Evolutionary conservation across 169 alveolate species (phyloP), one percentile per base, ranked within the genome.

Genomic region (Eimeria praecox): DNA sequence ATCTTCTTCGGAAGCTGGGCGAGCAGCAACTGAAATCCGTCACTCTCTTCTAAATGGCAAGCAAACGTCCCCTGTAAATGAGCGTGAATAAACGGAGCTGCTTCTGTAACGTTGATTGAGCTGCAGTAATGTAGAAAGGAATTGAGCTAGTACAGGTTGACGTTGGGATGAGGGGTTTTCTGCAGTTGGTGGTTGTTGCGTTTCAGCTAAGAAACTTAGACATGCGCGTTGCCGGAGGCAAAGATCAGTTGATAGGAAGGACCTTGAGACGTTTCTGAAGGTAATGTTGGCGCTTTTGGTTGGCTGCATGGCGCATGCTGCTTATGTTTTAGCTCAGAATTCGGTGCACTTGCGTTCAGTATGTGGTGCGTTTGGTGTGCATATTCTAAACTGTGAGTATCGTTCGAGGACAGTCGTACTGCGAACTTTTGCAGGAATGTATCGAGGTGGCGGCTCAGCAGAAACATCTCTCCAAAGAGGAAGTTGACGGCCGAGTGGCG

Each of bases 1-100:
- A 20, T 87, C 94, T 30, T 87, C 94, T 14, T 87, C 83, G 49
- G 62, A 35, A 66, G 52, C 94, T 40, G 94, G 83, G 44, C 62
- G 94, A 64, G 94, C 94, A 40, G 56, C 94, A 33, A 42, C 38
- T 22, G 94, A 87, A 66, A 87, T 87, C 33, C 94, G 82, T n/a
- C 94, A 87, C 82, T 87, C 94, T 42, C 83, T 87, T 59, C 40
- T 87, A 40, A 87, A 87, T 44, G 94, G 94, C 83, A 87, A 64
- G 94, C 52, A 35, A 38, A 24, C 16, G 22, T 62, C 18, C 33
- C 20, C 0, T 73, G 18, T 18, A 16, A 38, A 73, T 35, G 83
- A 73, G 33, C 14, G 54, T 38, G 83, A 20, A 73, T n/a, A 20
- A 16, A 35, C 52, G 33, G 3, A 10, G 10, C 30, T 38, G 52